Evolutionary conservation across 352 stramenopile species (phyloP).

Genomic region (Pseudoperonospora humuli): DNA sequence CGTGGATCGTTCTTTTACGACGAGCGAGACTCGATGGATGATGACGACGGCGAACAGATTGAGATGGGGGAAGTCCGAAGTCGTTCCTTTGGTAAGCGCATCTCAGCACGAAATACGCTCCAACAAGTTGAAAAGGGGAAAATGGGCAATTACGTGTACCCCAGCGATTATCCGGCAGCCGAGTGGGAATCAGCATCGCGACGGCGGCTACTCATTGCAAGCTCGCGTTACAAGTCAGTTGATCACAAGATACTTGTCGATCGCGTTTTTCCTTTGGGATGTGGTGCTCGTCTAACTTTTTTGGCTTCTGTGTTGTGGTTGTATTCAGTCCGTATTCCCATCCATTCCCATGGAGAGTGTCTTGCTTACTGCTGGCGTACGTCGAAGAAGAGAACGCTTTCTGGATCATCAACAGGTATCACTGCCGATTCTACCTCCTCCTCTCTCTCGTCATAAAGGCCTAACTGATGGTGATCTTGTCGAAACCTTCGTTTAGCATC

Average conservation of each 20-base stretch:
- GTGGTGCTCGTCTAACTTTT: not conserved
- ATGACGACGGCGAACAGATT: conserved; percentile 23
- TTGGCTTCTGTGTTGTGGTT: not conserved
- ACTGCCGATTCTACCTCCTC: not conserved
- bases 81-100: conserved; percentile 12
- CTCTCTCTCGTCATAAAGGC: not conserved
- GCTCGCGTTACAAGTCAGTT: conserved; percentile 63
- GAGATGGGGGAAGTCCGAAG: conserved; percentile 17
- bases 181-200: conserved; percentile 54
- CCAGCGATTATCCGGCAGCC: conserved; percentile 42
- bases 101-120: conserved; percentile 32
- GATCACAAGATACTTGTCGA: not conserved
- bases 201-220: conserved; percentile 58
- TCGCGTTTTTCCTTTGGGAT: not conserved
- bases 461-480: not conserved
- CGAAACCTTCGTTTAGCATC: conserved; percentile 24
- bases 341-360: conserved; percentile 61
- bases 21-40: conserved; percentile 25
- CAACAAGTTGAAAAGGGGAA: conserved; percentile 54
- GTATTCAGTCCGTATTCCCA: conserved; percentile 54
- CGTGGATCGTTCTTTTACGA: conserved; percentile 30
- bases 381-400: conserved; percentile 74
- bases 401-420: conserved; percentile 79
- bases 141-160: conserved; percentile 59
- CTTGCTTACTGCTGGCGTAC: conserved; percentile 61